These are phyloP conservation scores for Hypoxylon crocopeplum DNA, from an alignment of 495 filamentous ascomycete species.

Conservation along the genomic window DNA sequence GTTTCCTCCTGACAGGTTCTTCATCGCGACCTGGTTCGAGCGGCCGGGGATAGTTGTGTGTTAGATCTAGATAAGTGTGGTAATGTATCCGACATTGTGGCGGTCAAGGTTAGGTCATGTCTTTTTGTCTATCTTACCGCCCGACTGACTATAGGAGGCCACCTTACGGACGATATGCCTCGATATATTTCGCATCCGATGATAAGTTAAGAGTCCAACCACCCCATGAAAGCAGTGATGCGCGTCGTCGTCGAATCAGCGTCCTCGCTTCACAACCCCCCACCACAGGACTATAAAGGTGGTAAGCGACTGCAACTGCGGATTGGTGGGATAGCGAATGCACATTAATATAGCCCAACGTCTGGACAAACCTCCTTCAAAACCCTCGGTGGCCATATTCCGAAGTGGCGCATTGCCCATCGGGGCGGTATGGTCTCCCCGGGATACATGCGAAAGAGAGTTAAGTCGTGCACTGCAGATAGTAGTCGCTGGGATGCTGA, in stretches of 20 bases:
- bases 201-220: too few species aligned
- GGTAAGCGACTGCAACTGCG: constrained; percentile 9
- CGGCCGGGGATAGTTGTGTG: constrained; percentile 10
- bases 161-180: neutral
- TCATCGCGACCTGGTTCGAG: constrained; percentile 6
- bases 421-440: constrained; percentile 9
- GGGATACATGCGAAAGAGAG: too few species aligned
- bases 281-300: constrained; percentile 13
- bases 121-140: neutral
- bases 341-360: constrained; percentile 16
- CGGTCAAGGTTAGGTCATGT: neutral
- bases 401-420: constrained; percentile 26
- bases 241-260: constrained; percentile 24
- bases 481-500: neutral
- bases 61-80: neutral
- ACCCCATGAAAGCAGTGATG: constrained; percentile 9
- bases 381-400: constrained; percentile 27
- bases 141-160: neutral
- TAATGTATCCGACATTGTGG: neutral
- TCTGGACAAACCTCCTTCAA: constrained; percentile 5
- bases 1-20: neutral
- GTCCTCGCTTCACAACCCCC: neutral
- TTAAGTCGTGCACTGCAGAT: constrained; percentile 8
- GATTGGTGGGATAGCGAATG: constrained; percentile 15
- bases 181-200: constrained; percentile 20